Conservation (phyloP, 2,329 filamentous ascomycete genomes). For the Pseudocercospora pini-densiflorae region DNA sequence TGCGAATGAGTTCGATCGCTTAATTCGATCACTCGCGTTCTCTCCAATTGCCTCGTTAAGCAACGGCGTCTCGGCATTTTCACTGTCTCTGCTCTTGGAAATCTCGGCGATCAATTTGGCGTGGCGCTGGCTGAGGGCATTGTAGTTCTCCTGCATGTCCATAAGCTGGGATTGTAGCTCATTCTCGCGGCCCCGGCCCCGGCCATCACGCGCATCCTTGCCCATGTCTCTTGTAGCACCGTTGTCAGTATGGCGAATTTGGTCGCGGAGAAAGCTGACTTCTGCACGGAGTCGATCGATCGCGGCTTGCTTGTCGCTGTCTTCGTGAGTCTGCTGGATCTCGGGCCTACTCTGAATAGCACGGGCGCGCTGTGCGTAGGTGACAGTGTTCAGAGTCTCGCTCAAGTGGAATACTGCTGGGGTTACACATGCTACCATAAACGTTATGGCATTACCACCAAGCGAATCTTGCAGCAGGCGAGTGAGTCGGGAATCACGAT, state of each 20-base stretch:
- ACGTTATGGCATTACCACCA: conserved; percentile 95
- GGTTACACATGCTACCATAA: conserved; percentile 99
- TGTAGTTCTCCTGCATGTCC: conserved; percentile 94
- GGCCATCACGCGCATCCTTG: conserved; percentile 67
- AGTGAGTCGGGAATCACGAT: conserved; percentile 96
- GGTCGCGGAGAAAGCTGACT: conserved; percentile 89
- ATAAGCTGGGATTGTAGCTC: conserved; percentile 94
- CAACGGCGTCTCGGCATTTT: conserved; percentile 59
- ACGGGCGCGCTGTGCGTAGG: conserved; percentile 94
- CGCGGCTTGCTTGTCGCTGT: conserved; percentile 89
- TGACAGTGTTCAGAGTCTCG: conserved; percentile 93
- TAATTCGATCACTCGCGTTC: conserved; percentile 82
- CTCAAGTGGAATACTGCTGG: conserved; percentile 96
- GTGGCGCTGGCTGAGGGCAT: conserved; percentile 85
- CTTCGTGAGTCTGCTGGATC: conserved; percentile 87
- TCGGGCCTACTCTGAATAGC: conserved; percentile 97
- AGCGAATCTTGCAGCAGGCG: conserved; percentile 94
- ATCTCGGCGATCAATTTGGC: conserved; percentile 95
- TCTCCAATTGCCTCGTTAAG: conserved; percentile 71
- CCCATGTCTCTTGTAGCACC: conserved; percentile 67
- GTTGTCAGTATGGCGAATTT: conserved; percentile 83
- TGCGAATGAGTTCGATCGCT: conserved; percentile 94
- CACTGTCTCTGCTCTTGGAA: conserved; percentile 77
- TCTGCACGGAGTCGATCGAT: conserved; percentile 95
- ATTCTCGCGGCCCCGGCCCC: conserved; percentile 64